Base-by-base conservation (phyloP, 75 land plant genomes). In the Sequoiadendron giganteum region DNA sequence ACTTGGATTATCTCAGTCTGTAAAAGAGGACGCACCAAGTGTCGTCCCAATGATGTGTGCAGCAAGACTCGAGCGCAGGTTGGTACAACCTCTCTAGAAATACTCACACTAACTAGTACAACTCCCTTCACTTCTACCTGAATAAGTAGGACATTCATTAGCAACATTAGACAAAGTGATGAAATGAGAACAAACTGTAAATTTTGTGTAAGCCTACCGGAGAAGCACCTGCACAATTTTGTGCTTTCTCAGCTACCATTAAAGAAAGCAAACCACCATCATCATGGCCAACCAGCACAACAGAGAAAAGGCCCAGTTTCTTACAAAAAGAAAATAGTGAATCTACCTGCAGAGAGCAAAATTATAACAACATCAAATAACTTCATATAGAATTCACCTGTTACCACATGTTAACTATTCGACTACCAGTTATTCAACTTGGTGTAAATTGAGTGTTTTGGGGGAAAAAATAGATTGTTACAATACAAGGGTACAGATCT, bases 201-300 rank as follows among this genome's bases (percentile, higher is more conserved):
- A 88, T 32, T 75, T 39, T 19, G 88, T 48, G 56, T 15, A 43
- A 83, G 13, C 87, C 30, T 39, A 91, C 92, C 92, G 85, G 88
- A 13, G 36, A 72, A 54, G 86, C 65, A 43, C 86, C 86, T 42
- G 21, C 80, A 47, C 87, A 92, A 16, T 90, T 80, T 76, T 90
- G 90, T 40, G 91, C 87, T 89, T 85, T 97, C 83, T 94, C 95
- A 25, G 96, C 97, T 81, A 97, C 97, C 91, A 93, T 96, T 61
- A 97, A 85, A 28, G 93, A 96, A 90, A 97, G 96, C 58, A 96
- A 88, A 6, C 99, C 99, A 65, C 99, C 99, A 91, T 97, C 99
- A 91, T 96, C 97, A 92, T 97, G 99, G 25, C 99, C 99, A 76
- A 97, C 94, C 82, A 97, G 92, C 36, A 97, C 91, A 15, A 97